These are phyloP conservation scores for Hygrophorus pudorinus DNA, from an alignment of 768 basidiomycete genomes.

Conservation along the genomic window DNA sequence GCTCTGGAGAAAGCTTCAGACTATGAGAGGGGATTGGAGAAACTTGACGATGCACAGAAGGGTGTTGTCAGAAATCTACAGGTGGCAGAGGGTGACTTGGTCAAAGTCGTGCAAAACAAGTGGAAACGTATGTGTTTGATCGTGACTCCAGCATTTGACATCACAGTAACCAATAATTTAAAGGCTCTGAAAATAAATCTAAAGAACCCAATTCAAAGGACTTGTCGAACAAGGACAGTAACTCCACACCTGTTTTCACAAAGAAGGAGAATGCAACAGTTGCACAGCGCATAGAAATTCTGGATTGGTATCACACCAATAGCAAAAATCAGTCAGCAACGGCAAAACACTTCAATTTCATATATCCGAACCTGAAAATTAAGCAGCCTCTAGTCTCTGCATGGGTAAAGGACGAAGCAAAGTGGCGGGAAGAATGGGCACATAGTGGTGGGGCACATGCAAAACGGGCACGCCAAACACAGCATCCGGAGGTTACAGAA, in stretches of 20 bases:
- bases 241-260: slow-evolving; percentile 7
- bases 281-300: slow-evolving; percentile 23
- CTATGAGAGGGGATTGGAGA: slow-evolving; percentile 12
- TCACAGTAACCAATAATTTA: slow-evolving; percentile 1
- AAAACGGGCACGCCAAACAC: not conserved
- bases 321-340: slow-evolving; percentile 22
- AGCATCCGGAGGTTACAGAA: slow-evolving; percentile 16
- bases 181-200: slow-evolving; percentile 10
- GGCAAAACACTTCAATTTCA: slow-evolving; percentile 18
- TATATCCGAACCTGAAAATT: slow-evolving; percentile 23
- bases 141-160: slow-evolving; percentile 1
- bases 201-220: slow-evolving; percentile 2
- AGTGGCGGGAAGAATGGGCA: slow-evolving; percentile 11
- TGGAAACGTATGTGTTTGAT: slow-evolving; percentile 9
- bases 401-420: slow-evolving; percentile 21
- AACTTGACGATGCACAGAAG: slow-evolving; percentile 6
- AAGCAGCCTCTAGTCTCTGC: slow-evolving; percentile 23
- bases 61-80: not conserved
- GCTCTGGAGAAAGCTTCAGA: slow-evolving; percentile 15
- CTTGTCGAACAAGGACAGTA: slow-evolving; percentile 5
- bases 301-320: slow-evolving; percentile 26
- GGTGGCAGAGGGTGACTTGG: slow-evolving; percentile 9
- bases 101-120: slow-evolving; percentile 10
- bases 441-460: not conserved
- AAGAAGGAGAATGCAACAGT: slow-evolving; percentile 24